phyloP scores from a whole-genome alignment of 2,329 filamentous ascomycete species.

The Talaromyces sp. region DNA sequence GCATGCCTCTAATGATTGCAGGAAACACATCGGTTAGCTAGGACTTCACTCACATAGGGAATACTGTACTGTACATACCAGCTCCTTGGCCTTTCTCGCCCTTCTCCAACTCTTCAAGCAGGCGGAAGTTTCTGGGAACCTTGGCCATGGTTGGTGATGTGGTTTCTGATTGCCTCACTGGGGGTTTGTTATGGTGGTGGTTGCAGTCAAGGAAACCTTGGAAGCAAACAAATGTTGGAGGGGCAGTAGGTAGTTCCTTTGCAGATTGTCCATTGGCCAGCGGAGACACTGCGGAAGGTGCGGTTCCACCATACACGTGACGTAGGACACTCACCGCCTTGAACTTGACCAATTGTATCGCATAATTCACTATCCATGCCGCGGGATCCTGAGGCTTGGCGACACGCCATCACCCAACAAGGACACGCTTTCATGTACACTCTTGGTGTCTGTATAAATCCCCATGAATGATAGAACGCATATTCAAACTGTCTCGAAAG shows the following conservation, averaged over 20 bases:
- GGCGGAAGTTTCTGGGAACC: slow-evolving; percentile 91
- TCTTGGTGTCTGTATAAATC: not conserved
- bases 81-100: slow-evolving; percentile 96
- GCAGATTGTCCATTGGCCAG: slow-evolving; percentile 9
- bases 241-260: slow-evolving; percentile 13
- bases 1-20: slow-evolving; percentile 68
- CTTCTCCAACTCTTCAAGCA: slow-evolving; percentile 97
- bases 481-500: not conserved
- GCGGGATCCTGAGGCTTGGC: slow-evolving; percentile 8
- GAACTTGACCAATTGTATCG: not conserved
- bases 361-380: not conserved
- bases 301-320: slow-evolving; percentile 10
- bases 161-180: not conserved
- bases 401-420: slow-evolving; percentile 6
- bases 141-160: slow-evolving; percentile 54
- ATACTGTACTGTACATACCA: slow-evolving; percentile 45
- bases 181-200: not conserved
- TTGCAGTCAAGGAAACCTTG: not conserved
- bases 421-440: slow-evolving; percentile 18
- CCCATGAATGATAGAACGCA: not conserved
- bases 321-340: not conserved
- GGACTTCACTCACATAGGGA: not conserved
- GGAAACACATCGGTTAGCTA: slow-evolving; percentile 1
- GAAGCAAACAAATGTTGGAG: slow-evolving; percentile 13
- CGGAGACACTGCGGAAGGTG: not conserved